phyloP scores from a whole-genome alignment of 2,329 filamentous ascomycete species.

The Calycina herbarum region DNA sequence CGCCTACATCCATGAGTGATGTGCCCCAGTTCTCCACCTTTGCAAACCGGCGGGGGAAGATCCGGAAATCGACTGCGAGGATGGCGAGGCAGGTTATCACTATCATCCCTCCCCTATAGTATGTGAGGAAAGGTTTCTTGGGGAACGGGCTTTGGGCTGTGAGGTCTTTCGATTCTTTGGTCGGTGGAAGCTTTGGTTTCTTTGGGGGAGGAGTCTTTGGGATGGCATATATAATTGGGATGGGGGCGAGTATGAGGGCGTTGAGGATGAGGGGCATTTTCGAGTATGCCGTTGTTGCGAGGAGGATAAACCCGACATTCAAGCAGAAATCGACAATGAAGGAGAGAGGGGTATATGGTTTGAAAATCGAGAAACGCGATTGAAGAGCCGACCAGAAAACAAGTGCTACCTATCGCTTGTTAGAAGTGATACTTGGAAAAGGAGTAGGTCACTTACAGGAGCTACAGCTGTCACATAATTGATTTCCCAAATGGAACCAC shows the following conservation, averaged over 20 bases:
- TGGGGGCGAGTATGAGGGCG: slow-evolving; percentile 71
- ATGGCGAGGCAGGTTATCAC: slow-evolving; percentile 87
- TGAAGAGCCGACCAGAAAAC: slow-evolving; percentile 89
- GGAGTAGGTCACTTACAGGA: slow-evolving; percentile 62
- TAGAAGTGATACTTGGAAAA: not conserved
- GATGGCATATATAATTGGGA: slow-evolving; percentile 57
- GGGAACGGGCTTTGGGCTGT: slow-evolving; percentile 58
- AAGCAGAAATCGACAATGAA: slow-evolving; percentile 82
- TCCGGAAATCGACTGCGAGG: slow-evolving; percentile 90
- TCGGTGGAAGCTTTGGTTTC: slow-evolving; percentile 51
- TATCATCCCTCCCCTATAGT: slow-evolving; percentile 90
- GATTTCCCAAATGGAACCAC: slow-evolving; percentile 82
- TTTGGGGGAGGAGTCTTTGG: slow-evolving; percentile 45
- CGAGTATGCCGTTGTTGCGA: slow-evolving; percentile 84
- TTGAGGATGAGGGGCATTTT: slow-evolving; percentile 71
- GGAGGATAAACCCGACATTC: slow-evolving; percentile 78
- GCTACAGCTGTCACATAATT: slow-evolving; percentile 82
- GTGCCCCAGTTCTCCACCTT: slow-evolving; percentile 99
- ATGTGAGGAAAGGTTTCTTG: slow-evolving; percentile 87
- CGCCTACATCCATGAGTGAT: slow-evolving; percentile 97
- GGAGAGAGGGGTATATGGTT: slow-evolving; percentile 66
- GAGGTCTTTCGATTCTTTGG: slow-evolving; percentile 36
- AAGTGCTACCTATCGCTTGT: slow-evolving; percentile 63
- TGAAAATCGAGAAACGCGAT: slow-evolving; percentile 80
- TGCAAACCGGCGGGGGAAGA: slow-evolving; percentile 92